Evolutionary conservation across 2,329 filamentous ascomycete genomes (phyloP), one percentile per base, ranked within the genome.

Genomic region (Penicillium sp.): DNA sequence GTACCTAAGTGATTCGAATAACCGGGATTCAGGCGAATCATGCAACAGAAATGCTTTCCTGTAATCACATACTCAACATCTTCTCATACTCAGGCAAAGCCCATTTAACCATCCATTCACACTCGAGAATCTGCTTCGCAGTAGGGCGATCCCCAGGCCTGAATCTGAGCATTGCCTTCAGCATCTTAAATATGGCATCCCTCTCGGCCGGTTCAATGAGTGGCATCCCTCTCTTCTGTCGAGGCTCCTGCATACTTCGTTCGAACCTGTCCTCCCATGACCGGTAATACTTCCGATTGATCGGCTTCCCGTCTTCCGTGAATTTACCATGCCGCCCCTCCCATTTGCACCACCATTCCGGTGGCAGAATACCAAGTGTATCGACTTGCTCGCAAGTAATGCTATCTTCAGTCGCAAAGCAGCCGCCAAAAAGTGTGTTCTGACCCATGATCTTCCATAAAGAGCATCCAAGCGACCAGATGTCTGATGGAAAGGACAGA

Each of bases 391-490:
- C 57, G 11, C 56, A 50, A 14, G 60, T 64, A 19, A 66, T 62
- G 14, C 64, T 58, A 33, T 70, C 64, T 38, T 60, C 55, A 1
- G 56, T 59, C 3, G 59, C 53, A 10, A 67, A 47, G 19, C 61
- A 59, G 2, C 55, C 60, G 48, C 62, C 63, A 31, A 70, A 64
- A 28, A 70, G 53, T 14, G 63, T 47, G 34, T 54, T 54, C n/a
- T 63, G 55, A 5, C 57, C 64, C 10, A 75, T 56, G 11, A 74
- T 61, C 29, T 51, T 53, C 58, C 65, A 75, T 25, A 74, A 69
- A 0, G 63, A 46, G 45, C 66, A 73, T 0, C 61, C 65, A 3
- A 74, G 64, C n/a, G 64, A 69, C 72, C 70, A 74, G 13, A 73
- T 70, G 33, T 74, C 70, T 1, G 69, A 67, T 18, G 60, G 19